A percentile compares a stretch with the other conserved stretches of the same genome.
These are phyloP conservation scores for Fusarium lyarnte DNA, from an alignment of 2,329 filamentous ascomycete species.

Conservation along the genomic window DNA sequence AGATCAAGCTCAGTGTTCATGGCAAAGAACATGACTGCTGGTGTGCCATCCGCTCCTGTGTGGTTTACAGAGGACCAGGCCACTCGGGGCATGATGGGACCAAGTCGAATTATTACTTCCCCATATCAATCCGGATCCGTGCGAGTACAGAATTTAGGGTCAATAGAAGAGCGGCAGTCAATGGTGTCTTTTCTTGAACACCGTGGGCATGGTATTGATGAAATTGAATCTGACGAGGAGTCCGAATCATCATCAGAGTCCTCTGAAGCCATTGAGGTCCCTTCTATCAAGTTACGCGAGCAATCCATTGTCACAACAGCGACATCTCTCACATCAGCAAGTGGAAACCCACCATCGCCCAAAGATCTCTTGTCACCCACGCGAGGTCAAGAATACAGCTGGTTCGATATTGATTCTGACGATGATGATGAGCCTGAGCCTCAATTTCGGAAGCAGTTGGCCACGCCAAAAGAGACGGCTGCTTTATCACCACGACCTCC, in stretches of 20 bases:
- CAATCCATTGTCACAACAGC: conserved; percentile 50
- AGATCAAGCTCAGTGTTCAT: conserved; percentile 58
- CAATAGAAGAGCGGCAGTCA: conserved; percentile 51
- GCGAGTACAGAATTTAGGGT: conserved; percentile 45
- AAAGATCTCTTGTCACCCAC: conserved; percentile 34
- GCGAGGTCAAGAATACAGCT: conserved; percentile 45
- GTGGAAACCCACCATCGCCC: conserved; percentile 42
- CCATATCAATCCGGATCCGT: conserved; percentile 46
- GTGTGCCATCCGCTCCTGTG: conserved; percentile 54
- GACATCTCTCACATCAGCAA: conserved; percentile 49
- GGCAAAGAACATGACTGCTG: conserved; percentile 63
- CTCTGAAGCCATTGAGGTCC: conserved; percentile 47
- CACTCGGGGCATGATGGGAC: conserved; percentile 21
- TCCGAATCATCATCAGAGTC: conserved; percentile 45
- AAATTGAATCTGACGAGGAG: conserved; percentile 47
- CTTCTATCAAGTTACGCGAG: conserved; percentile 47
- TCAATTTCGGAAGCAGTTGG: conserved; percentile 16
- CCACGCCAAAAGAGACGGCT: conserved; percentile 15
- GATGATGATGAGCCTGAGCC: conserved; percentile 35
- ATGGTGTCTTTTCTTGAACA: conserved; percentile 49
- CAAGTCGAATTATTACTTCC: conserved; percentile 36
- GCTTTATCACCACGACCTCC: conserved; percentile 46
- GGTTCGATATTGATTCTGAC: conserved; percentile 52
- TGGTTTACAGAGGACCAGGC: conserved; percentile 43
- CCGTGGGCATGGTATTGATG: conserved; percentile 30